These are phyloP conservation scores for Dimargaris xerosporica DNA, from an alignment of 192 early-diverging fungal species.

Conservation along the genomic window DNA sequence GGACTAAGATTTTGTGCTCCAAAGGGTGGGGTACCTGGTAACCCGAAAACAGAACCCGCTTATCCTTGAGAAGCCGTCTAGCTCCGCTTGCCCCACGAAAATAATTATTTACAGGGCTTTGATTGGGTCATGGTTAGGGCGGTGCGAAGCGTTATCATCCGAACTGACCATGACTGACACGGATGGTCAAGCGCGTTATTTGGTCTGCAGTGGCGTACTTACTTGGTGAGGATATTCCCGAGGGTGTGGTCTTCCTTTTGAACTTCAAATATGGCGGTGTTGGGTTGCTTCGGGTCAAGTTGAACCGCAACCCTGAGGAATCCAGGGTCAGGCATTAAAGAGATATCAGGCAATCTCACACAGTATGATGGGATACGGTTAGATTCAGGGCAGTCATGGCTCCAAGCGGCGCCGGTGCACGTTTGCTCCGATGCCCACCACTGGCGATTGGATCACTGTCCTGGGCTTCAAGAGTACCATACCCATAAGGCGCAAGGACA, in stretches of 20 bases:
- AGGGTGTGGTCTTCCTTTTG: conserved; percentile 96
- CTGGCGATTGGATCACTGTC: too few relatives aligned
- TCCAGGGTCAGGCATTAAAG: too few relatives aligned
- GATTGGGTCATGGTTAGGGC: too few relatives aligned
- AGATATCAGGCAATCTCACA: too few relatives aligned
- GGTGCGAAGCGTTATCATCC: too few relatives aligned
- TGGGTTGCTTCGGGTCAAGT: conserved; percentile 83
- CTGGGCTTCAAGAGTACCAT: too few relatives aligned
- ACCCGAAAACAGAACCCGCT: conserved; percentile 87
- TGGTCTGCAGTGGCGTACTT: conserved; percentile 14
- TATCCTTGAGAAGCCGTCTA: conserved; percentile 65
- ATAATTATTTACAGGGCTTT: background rate
- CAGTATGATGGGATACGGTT: too few relatives aligned
- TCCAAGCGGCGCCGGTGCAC: too few relatives aligned
- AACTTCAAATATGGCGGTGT: conserved; percentile 82
- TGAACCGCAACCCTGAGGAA: conserved; percentile 56
- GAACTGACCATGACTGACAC: too few relatives aligned
- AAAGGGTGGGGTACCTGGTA: conserved; percentile 96
- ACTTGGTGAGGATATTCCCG: conserved; percentile 88
- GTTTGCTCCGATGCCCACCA: too few relatives aligned
- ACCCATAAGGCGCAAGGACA: background rate
- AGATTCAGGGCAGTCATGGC: too few relatives aligned
- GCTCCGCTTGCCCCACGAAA: background rate
- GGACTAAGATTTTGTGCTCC: conserved; percentile 79
- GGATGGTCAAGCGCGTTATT: too few relatives aligned